Evolutionary conservation across 345 rosid genomes (phyloP), one percentile per base, ranked within the genome.

Genomic region (Bruguiera parviflora): DNA sequence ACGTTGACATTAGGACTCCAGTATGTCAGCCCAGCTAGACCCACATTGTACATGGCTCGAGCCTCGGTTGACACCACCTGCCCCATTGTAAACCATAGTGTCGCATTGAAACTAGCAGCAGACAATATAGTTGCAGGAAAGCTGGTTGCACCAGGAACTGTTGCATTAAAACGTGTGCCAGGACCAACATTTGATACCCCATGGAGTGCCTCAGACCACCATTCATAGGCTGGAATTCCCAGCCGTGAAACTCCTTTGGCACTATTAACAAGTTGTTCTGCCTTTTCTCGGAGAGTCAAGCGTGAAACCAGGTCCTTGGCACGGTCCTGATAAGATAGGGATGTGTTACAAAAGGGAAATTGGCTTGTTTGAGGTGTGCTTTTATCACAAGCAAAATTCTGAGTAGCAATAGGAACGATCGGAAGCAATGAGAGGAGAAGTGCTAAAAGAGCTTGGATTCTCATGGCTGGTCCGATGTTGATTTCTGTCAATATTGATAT

Each of bases 21-120:
- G 64, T 68, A 88, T 28, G 94, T 86, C 69, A 94, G 65, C 19
- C 94, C 92, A 1, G 89, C 90, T 64, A 64, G 73, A 49, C 94
- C 92, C 65, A 92, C 86, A 39, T 88, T 88, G 75, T 88, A 87
- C 96, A 86, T 88, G 49, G 95, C 92, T 73, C 93, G 75, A 37
- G 90, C 95, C 77, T 92, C 95, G 51, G 87, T 91, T 1, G 92
- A 91, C 51, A 87, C 96, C 1, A 66, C 87, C 84, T 70, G 64
- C 7, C 74, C 74, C 59, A 75, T 75, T 8, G 32, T 67, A 11
- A 64, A 29, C 75, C 79, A 75, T 10, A 58, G 56, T 13, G 65
- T 65, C 35, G 39, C 52, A 20, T 70, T 71, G 24, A 75, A 75
- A 53, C 63, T 65, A 39, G 79, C 79, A 15, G 71, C 71, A 24